Evolutionary conservation across 331 rosid genomes (phyloP).

Genomic region (Quercus lobata): DNA sequence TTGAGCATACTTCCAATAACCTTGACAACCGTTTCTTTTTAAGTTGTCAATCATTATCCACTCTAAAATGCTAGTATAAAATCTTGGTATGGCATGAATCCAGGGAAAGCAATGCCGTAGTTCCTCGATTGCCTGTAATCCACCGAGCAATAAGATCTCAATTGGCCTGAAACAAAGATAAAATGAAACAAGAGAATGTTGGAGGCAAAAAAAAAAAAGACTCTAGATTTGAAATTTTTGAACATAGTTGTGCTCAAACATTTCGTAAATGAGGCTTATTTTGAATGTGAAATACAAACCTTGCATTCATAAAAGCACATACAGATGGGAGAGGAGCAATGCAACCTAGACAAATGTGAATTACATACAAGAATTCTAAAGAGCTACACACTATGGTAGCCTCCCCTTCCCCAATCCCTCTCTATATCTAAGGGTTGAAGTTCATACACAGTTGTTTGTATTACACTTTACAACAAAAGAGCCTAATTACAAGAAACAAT

Average conservation of each 20-base stretch:
- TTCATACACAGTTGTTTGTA: not conserved
- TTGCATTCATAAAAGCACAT: not conserved
- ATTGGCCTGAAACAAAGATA: not conserved
- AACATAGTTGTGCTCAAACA: not conserved
- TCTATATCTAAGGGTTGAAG: not conserved
- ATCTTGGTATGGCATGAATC: no score
- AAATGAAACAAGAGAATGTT: not conserved
- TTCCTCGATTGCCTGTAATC: not conserved
- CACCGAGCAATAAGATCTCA: not conserved
- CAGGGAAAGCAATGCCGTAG: no score
- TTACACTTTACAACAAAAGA: conserved; percentile 12
- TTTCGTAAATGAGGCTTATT: not conserved
- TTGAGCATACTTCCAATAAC: not conserved
- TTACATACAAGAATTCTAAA: not conserved
- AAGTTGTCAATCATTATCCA: not conserved
- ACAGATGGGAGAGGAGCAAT: not conserved
- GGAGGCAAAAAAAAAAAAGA: not conserved
- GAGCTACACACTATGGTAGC: not conserved
- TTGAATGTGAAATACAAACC: not conserved
- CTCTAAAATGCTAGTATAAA: no score
- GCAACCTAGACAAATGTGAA: not conserved
- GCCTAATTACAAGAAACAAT: conserved; percentile 21
- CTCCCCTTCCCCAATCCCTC: no score
- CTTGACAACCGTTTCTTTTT: not conserved
- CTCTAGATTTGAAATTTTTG: not conserved